Conservation (phyloP, 768 basidiomycete species). For the Cyclocybe cylindracea region DNA sequence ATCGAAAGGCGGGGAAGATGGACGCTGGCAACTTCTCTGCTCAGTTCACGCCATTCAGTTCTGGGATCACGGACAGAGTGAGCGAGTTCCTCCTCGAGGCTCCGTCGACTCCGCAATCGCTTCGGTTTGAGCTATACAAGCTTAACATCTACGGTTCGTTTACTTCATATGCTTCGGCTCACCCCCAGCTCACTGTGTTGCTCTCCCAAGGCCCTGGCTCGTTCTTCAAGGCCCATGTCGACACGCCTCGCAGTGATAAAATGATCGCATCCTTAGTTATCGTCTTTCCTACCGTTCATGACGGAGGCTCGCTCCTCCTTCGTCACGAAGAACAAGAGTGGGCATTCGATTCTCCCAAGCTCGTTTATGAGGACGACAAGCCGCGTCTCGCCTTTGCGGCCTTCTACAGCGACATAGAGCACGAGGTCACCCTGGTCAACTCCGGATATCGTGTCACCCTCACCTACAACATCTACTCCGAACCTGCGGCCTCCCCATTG, state of each 20-base stretch:
- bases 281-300: conserved; percentile 40
- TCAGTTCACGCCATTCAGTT: conserved; percentile 23
- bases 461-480: no score
- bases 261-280: conserved; percentile 53
- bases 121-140: conserved; percentile 42
- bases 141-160: conserved; percentile 45
- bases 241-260: conserved; percentile 39
- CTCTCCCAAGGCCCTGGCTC: conserved; percentile 28
- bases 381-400: no score
- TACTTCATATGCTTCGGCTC: neutral
- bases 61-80: conserved; percentile 27
- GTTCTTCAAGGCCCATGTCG: conserved; percentile 49
- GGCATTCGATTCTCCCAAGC: conserved; percentile 14
- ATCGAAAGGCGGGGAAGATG: conserved; percentile 32
- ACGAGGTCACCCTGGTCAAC: no score
- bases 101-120: conserved; percentile 7
- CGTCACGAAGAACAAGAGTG: conserved; percentile 27
- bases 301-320: conserved; percentile 38
- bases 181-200: neutral
- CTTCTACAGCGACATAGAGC: no score
- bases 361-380: no score
- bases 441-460: no score
- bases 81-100: conserved; percentile 20
- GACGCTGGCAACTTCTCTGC: conserved; percentile 27
- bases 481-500: no score